A percentile compares a stretch with the other conserved stretches of the same genome.
Conservation (phyloP, 768 basidiomycete species). For the Boletus insuetus region DNA sequence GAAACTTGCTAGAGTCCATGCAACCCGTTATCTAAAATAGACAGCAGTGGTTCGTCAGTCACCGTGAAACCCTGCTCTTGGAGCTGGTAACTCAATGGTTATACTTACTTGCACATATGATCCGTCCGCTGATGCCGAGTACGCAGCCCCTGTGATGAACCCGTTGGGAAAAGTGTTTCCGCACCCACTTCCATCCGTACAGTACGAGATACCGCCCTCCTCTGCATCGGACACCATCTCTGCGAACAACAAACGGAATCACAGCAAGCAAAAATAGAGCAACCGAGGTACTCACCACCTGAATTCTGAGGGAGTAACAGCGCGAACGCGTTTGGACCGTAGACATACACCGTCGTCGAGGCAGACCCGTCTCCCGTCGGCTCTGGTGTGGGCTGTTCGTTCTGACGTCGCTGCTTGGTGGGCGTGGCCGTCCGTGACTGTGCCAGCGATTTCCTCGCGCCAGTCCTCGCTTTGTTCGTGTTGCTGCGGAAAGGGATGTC, state of each 20-base stretch:
- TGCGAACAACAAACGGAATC: background rate
- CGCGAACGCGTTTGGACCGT: conserved; percentile 29
- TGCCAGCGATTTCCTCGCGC: background rate
- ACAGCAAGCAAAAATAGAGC: background rate
- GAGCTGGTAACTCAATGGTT: background rate
- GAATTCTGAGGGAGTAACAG: conserved; percentile 32
- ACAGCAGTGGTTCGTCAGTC: background rate
- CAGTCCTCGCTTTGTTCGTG: background rate
- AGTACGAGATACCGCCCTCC: conserved; percentile 36
- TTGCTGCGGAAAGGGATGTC: background rate
- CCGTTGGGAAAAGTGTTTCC: conserved; percentile 30
- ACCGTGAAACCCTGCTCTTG: background rate
- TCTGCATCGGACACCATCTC: conserved; percentile 42
- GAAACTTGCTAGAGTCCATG: conserved; percentile 28
- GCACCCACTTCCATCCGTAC: conserved; percentile 32
- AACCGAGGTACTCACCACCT: conserved; percentile 29
- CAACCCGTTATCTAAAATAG: conserved; percentile 39
- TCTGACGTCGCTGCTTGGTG: conserved; percentile 19
- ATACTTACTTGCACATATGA: conserved; percentile 39
- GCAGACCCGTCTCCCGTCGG: conserved; percentile 36
- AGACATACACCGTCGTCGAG: conserved; percentile 37
- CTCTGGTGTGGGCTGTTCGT: conserved; percentile 37
- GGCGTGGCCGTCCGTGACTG: conserved; percentile 10
- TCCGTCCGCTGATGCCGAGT: conserved; percentile 33
- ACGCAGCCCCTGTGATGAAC: conserved; percentile 38